Conservation (phyloP, 805 yeast species). For the Saccharomycopsis olivae region DNA sequence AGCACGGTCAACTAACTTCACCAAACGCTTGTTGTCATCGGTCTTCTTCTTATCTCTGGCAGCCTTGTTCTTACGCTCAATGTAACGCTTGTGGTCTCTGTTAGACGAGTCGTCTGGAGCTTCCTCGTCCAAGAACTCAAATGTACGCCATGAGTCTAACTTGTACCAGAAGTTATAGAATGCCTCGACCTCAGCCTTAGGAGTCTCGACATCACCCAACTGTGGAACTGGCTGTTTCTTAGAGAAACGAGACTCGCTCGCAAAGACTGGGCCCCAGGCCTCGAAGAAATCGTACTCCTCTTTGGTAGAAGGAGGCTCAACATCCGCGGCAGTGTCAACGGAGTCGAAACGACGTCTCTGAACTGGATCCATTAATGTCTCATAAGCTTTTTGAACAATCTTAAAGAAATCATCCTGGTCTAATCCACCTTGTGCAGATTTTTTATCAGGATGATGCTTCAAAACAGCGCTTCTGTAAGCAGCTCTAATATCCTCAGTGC, state of each 20-base stretch:
- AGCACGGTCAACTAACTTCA: slow-evolving; percentile 81
- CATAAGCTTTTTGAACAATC: slow-evolving; percentile 94
- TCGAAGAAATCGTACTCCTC: slow-evolving; percentile 72
- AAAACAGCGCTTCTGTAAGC: slow-evolving; percentile 96
- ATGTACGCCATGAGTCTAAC: slow-evolving; percentile 96
- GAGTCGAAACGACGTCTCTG: slow-evolving; percentile 94
- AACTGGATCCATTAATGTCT: slow-evolving; percentile 71
- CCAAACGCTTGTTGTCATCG: slow-evolving; percentile 86
- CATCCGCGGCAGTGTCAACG: slow-evolving; percentile 83
- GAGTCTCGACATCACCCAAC: slow-evolving; percentile 56
- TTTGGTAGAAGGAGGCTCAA: slow-evolving; percentile 62
- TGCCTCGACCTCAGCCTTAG: slow-evolving; percentile 73
- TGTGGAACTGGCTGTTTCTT: slow-evolving; percentile 81
- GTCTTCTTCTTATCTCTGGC: slow-evolving; percentile 96
- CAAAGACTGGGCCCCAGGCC: slow-evolving; percentile 91
- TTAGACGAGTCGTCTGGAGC: slow-evolving; percentile 98
- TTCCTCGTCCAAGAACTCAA: slow-evolving; percentile 97
- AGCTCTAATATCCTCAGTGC: slow-evolving; percentile 84
- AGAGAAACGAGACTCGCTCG: slow-evolving; percentile 83
- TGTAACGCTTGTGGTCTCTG: slow-evolving; percentile 98
- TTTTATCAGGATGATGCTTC: slow-evolving; percentile 97
- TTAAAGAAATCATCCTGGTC: slow-evolving; percentile 96
- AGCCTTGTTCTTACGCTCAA: slow-evolving; percentile 94
- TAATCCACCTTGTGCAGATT: slow-evolving; percentile 62
- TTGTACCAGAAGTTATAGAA: slow-evolving; percentile 90